A percentile compares a stretch with the other conserved stretches of the same genome.
Conservation (phyloP, 106 monocot species). For the Alisma plantagoaquatica region DNA sequence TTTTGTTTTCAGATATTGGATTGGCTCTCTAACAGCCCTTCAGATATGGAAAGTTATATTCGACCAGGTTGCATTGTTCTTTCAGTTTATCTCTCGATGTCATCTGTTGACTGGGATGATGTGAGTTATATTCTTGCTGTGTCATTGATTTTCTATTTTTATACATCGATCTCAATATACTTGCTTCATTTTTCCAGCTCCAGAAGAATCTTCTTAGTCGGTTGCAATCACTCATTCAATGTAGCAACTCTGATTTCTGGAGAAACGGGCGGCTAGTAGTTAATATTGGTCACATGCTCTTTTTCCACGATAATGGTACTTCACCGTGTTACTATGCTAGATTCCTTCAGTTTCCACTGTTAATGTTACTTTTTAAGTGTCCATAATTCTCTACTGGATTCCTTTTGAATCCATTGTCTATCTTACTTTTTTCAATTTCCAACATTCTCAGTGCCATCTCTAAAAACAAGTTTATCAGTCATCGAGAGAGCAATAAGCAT, state of each 20-base stretch:
- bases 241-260: constrained; percentile 66
- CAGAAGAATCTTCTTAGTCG: constrained; percentile 56
- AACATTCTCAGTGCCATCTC: too few relatives aligned
- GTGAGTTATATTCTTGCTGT: constrained; percentile 17
- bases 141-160: not conserved
- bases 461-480: too few relatives aligned
- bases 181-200: constrained; percentile 32
- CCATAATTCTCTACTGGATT: too few relatives aligned
- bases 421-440: too few relatives aligned
- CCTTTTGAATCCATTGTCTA: too few relatives aligned
- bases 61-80: constrained; percentile 87
- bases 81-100: constrained; percentile 72
- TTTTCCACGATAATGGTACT: constrained; percentile 84
- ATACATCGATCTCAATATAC: not conserved
- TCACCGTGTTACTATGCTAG: too few relatives aligned
- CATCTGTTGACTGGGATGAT: constrained; percentile 62
- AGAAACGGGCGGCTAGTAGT: constrained; percentile 66
- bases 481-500: too few relatives aligned
- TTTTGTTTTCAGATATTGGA: constrained; percentile 44
- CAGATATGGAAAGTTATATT: constrained; percentile 95
- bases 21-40: constrained; percentile 82
- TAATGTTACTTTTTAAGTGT: too few relatives aligned
- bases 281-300: constrained; percentile 49
- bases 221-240: constrained; percentile 48
- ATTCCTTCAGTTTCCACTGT: too few relatives aligned